Percentiles rank a stretch among this genome's conserved stretches.
Conservation (phyloP, 78 protist species). For the Pigoraptor vietnamica region DNA sequence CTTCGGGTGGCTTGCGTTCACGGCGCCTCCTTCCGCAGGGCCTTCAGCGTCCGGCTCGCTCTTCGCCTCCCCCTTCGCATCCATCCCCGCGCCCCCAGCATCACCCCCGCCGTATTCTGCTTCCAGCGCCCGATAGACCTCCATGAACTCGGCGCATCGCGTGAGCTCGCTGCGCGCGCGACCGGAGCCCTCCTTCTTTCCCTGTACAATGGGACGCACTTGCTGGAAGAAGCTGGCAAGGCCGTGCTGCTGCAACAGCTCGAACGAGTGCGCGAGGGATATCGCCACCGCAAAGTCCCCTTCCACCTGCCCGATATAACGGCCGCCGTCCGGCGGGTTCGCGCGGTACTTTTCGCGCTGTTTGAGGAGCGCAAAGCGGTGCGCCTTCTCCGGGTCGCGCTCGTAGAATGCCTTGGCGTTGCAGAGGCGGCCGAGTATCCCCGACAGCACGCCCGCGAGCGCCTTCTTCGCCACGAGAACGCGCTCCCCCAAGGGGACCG, state of each 20-base stretch:
- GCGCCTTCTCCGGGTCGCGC: background rate
- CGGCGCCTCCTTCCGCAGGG: too few species aligned
- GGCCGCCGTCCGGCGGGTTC: background rate
- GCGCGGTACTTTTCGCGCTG: background rate
- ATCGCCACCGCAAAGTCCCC: conserved; percentile 4
- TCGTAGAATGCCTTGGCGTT: background rate
- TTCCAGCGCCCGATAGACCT: background rate
- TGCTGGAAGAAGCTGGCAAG: background rate
- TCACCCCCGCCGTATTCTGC: background rate
- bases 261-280: background rate
- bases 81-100: background rate
- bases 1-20: conserved; percentile 4
- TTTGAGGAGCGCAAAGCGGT: background rate
- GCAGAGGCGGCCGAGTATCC: background rate
- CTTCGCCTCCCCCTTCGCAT: background rate
- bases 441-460: background rate
- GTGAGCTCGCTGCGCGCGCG: background rate
- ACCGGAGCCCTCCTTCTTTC: background rate
- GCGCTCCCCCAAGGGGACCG: background rate
- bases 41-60: too few species aligned
- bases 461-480: background rate
- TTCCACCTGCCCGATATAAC: background rate
- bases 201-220: background rate
- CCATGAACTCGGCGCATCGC: background rate
- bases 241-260: conserved; percentile 12